Evolutionary conservation across 805 yeast genomes (phyloP).

Genomic region (Lachancea meyersii): DNA sequence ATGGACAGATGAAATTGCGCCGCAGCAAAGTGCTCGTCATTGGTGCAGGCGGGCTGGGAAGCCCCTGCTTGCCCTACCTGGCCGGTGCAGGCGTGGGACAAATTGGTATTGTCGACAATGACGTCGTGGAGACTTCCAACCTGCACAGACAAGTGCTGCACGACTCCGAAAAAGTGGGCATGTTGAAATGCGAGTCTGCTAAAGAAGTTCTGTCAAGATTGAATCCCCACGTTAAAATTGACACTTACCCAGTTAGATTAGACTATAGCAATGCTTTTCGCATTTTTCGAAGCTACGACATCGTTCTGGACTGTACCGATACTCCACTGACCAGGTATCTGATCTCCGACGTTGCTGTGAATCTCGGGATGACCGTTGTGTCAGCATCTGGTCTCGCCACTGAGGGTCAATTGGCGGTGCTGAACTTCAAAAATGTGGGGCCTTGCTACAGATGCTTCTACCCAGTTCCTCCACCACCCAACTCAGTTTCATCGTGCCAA

Average conservation of each 20-base stretch:
- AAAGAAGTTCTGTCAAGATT: conserved; percentile 42
- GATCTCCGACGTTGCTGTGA: conserved; percentile 76
- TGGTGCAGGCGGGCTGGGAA: conserved; percentile 97
- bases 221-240: conserved; percentile 62
- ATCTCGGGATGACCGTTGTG: conserved; percentile 62
- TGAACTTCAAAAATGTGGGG: conserved; percentile 59
- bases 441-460: conserved; percentile 95
- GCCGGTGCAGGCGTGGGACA: conserved; percentile 84
- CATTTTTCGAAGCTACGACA: conserved; percentile 59
- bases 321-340: conserved; percentile 83
- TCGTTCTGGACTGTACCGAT: conserved; percentile 90
- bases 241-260: conserved; percentile 47
- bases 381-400: conserved; percentile 89
- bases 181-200: conserved; percentile 77
- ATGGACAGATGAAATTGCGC: conserved; percentile 52
- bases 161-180: conserved; percentile 57
- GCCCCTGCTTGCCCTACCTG: conserved; percentile 80
- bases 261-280: conserved; percentile 53
- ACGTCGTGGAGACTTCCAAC: conserved; percentile 76
- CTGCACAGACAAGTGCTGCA: conserved; percentile 88
- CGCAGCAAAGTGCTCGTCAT: conserved; percentile 60
- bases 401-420: conserved; percentile 81
- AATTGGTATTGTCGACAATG: conserved; percentile 84
- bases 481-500: conserved; percentile 72
- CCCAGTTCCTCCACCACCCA: conserved; percentile 85